Base-by-base conservation (phyloP, 129 eudicot species). In the Centrapalus pauciflorus region DNA sequence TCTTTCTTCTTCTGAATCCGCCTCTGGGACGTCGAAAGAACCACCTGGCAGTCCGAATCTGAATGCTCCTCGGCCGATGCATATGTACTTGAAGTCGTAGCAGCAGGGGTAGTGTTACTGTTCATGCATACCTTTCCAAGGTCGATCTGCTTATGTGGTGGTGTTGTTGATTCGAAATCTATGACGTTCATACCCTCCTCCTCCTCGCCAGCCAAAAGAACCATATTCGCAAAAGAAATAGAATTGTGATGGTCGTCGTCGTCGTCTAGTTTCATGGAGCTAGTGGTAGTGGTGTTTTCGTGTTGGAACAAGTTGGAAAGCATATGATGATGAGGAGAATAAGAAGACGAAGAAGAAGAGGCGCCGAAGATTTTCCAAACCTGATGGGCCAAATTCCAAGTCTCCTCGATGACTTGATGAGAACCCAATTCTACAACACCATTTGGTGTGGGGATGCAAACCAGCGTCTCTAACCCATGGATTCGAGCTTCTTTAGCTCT, bases 401-500 rank as follows among this genome's bases (percentile, higher is more conserved):
- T 67, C 26, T 90, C 87, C 13, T 77, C 19, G 25, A 83, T 60
- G 7, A 78, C n/a, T 41, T 59, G 49, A 48, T 56, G 75, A 0
- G 95, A 90, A 4, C 91, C 97, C 38, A 90, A 70, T 50, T 90
- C 97, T 0, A 90, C 83, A 0, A 90, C 95, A 1, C 97, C 95
- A n/a, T 55, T 38, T 0, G 72, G 29, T 1, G 71, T 73, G 0
- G 97, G 91, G 16, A 90, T 63, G 33, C 79, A 86, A 52, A 86
- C 92, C 37, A 86, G 56, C 1, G 95, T 84, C 46, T 80, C 75
- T 55, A 90, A 40, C 11, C 97, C 97, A 17, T 86, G 83, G 63
- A 69, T 45, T 67, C 78, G 85, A 27, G 95, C 95, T 30, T 90
- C 95, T 16, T 87, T 80, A 19, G 89, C 91, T 29, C 97, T 70